Percentiles rank a stretch among this genome's conserved stretches.
phyloP scores from a whole-genome alignment of 495 filamentous ascomycete species.

The Aspergillus mulundensis region DNA sequence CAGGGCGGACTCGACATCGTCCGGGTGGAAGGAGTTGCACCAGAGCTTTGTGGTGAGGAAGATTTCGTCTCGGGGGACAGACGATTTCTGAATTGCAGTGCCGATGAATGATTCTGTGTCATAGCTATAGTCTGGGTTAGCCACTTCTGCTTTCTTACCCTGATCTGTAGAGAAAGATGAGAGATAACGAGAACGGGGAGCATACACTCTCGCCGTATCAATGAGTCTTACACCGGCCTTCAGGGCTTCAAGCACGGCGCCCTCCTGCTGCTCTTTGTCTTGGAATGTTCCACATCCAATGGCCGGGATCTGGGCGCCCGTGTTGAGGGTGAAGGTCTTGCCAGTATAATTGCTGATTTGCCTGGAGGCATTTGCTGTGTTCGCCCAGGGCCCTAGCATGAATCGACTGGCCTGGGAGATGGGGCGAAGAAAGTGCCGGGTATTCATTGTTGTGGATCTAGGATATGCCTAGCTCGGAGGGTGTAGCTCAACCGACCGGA shows the following conservation, averaged over 20 bases:
- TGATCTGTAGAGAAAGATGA: no score
- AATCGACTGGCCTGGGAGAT: neutral
- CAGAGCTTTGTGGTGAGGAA: constrained; percentile 66
- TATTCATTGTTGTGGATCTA: neutral
- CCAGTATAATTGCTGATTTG: neutral
- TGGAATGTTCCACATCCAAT: constrained; percentile 42
- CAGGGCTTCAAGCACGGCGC: constrained; percentile 35
- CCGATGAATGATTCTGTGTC: constrained; percentile 12
- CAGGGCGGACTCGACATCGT: constrained; percentile 53
- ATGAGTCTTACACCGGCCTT: constrained; percentile 54
- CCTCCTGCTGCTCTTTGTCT: constrained; percentile 38
- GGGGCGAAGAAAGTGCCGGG: neutral
- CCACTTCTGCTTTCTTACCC: no score
- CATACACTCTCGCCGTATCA: constrained; percentile 44
- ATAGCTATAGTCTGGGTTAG: neutral
- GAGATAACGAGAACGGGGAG: neutral
- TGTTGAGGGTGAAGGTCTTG: constrained; percentile 29
- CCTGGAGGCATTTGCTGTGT: neutral
- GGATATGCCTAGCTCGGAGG: no score
- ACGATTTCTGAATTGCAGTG: constrained; percentile 12
- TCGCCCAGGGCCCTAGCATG: neutral
- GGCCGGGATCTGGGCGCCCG: constrained; percentile 40
- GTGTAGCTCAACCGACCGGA: neutral
- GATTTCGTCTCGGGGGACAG: constrained; percentile 41
- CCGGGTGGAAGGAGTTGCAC: constrained; percentile 59